Evolutionary conservation across 352 stramenopile genomes (phyloP).

Genomic region (Phytophthora parvispora): DNA sequence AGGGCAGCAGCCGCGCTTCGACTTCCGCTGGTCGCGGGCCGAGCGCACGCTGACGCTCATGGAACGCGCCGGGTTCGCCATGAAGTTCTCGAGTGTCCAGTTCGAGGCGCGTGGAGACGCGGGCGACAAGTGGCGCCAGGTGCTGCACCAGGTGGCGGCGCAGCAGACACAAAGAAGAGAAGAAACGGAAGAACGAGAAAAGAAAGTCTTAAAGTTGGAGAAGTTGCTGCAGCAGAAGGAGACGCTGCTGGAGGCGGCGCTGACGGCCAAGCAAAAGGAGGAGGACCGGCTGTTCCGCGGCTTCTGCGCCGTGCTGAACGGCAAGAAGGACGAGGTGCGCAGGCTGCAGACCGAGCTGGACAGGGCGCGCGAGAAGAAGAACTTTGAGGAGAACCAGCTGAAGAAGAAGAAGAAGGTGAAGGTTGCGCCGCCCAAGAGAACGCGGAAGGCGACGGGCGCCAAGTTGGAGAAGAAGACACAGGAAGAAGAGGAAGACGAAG

Average conservation of each 20-base stretch:
- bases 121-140: slow-evolving; percentile 25
- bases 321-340: slow-evolving; percentile 73
- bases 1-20: slow-evolving; percentile 26
- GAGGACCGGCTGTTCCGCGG: slow-evolving; percentile 54
- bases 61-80: slow-evolving; percentile 53
- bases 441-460: slow-evolving; percentile 21
- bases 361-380: slow-evolving; percentile 8
- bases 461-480: slow-evolving; percentile 40
- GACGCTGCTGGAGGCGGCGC: slow-evolving; percentile 44
- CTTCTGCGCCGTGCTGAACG: slow-evolving; percentile 65
- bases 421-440: slow-evolving; percentile 3
- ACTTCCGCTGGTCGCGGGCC: slow-evolving; percentile 53
- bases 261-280: slow-evolving; percentile 51
- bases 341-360: slow-evolving; percentile 47
- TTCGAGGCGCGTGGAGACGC: too few species aligned
- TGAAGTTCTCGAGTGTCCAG: slow-evolving; percentile 52
- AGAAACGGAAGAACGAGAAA: slow-evolving; percentile 21
- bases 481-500: slow-evolving; percentile 16
- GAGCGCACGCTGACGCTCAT: slow-evolving; percentile 56
- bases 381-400: not conserved
- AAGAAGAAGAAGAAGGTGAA: slow-evolving; percentile 27
- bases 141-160: slow-evolving; percentile 45
- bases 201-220: slow-evolving; percentile 42
- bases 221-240: slow-evolving; percentile 56
- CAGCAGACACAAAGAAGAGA: slow-evolving; percentile 5